Base-by-base conservation (phyloP, 2,329 filamentous ascomycete genomes). In the Nemania sp. region DNA sequence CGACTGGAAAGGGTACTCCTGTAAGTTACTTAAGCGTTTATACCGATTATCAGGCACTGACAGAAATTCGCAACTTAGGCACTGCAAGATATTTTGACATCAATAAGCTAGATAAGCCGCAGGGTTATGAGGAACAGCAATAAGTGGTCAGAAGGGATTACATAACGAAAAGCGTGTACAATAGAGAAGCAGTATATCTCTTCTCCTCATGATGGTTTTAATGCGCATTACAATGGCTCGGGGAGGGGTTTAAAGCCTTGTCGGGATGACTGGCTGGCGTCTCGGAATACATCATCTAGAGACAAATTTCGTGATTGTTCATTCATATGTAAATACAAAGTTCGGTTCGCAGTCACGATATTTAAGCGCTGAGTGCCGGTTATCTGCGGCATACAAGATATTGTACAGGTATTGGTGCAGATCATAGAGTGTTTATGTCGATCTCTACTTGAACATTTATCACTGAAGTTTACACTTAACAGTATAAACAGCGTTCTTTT, bases 1-100 rank as follows among this genome's bases (percentile, higher is more conserved):
- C 85, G 96, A 99, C 82, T 99, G 97, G 97, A 98, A 97, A 82
- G 92, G 93, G 60, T 98, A 98, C 80, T 97, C 93, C 79, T 98
- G 94, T 97, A 88, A 85, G 93, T 69, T 1, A n/a, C 27, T 20
- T 29, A 22, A 27, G 15, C 20, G 3, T 45, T 5, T 22, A 8
- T 29, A 52, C n/a, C 49, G 52, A 22, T 51, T 8, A 10, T 32
- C 20, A 55, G 20, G 15, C 24, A 18, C 57, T 67, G 7, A 69
- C 64, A 5, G 41, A 49, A 53, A 52, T 49, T 26, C 22, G 13
- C 18, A 43, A 41, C 52, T 61, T 68, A 95, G 93, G 93, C 84
- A 98, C 95, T 60, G 88, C 92, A 38, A 89, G 91, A 75, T 99
- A 87, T 84, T 98, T 92, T 79, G 92, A 98, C 53, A 80, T 94